Percentiles rank a stretch among this genome's conserved stretches.
phyloP scores from a whole-genome alignment of 1,284 basidiomycete species.

The Spongiforma sp. region DNA sequence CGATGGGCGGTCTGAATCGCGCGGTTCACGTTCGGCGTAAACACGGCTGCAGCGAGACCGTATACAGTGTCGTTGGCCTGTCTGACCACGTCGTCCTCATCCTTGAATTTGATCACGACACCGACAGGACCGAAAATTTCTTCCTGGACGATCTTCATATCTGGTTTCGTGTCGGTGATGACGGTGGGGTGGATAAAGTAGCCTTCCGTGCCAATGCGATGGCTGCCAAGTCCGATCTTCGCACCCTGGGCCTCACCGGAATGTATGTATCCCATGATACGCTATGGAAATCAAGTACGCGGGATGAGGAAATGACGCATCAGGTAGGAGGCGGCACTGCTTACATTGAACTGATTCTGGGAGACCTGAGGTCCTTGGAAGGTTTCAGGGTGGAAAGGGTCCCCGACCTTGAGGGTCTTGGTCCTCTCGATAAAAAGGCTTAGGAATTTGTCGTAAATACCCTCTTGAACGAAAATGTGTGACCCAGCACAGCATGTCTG shows the following conservation, averaged over 20 bases:
- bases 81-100: conserved; percentile 73
- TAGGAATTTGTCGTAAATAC: conserved; percentile 85
- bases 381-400: conserved; percentile 76
- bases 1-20: conserved; percentile 78
- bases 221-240: conserved; percentile 80
- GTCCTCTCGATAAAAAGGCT: conserved; percentile 62
- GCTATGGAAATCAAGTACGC: conserved; percentile 38
- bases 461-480: conserved; percentile 84
- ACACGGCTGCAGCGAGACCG: conserved; percentile 87
- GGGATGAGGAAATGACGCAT: conserved; percentile 39
- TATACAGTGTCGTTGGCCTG: conserved; percentile 89
- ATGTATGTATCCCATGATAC: conserved; percentile 90
- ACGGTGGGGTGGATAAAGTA: conserved; percentile 87
- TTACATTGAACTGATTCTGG: conserved; percentile 67
- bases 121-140: conserved; percentile 92
- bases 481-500: conserved; percentile 89
- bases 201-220: conserved; percentile 73
- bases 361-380: conserved; percentile 93
- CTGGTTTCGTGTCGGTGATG: conserved; percentile 78
- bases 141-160: conserved; percentile 90
- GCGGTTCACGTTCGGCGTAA: conserved; percentile 79
- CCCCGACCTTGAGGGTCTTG: conserved; percentile 68
- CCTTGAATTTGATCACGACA: conserved; percentile 75
- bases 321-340: conserved; percentile 34
- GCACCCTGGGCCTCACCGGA: conserved; percentile 87